Base-by-base conservation (phyloP, 1,284 basidiomycete genomes). In the Pterulicium gracile region DNA sequence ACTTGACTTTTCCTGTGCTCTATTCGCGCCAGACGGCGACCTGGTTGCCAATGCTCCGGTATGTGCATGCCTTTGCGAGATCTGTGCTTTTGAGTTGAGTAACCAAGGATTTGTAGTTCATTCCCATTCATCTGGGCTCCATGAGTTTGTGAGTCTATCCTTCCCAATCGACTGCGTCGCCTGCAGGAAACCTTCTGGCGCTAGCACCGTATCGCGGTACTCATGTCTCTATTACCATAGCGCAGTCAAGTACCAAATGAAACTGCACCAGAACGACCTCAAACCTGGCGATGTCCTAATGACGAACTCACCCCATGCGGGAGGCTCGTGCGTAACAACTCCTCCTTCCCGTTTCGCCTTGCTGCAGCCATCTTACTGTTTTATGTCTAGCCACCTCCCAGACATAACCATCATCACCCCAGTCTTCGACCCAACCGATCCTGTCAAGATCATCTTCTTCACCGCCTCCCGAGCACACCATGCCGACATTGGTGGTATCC, bases 401-500 rank as follows among this genome's bases (percentile, higher is more conserved):
- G 89, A 93, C 60, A 91, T 92, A 46, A 92, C 90, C 1, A 74
- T 91, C 56, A 93, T 94, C 61, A 90, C 87, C 0, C 92, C 91
- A 15, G 90, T 93, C 22, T 94, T 93, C 63, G 78, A 74, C 61
- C 58, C 67, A 32, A 61, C 39, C 10, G 39, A 64, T 47, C 62
- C 70, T 15, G 72, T 72, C 54, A 72, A 89, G 55, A 90, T 93
- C 58, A 89, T 94, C 53, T 94, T 94, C 68, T 94, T 92, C 60
- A 91, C 88, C 13, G 92, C 91, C 13, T 92, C 88, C 17, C 77
- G 91, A 43, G 92, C 88, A 0, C 87, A 90, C 57, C 87, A 95
- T 47, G 46, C 41, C n/a, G 75, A 75, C 55, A 74, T 81, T 35
- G 73, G 78, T 1, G 82, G 82, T 0, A 86, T 86, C 52, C 70